Evolutionary conservation across 257 asterid species (phyloP).

Genomic region (Linaria vulgaris): DNA sequence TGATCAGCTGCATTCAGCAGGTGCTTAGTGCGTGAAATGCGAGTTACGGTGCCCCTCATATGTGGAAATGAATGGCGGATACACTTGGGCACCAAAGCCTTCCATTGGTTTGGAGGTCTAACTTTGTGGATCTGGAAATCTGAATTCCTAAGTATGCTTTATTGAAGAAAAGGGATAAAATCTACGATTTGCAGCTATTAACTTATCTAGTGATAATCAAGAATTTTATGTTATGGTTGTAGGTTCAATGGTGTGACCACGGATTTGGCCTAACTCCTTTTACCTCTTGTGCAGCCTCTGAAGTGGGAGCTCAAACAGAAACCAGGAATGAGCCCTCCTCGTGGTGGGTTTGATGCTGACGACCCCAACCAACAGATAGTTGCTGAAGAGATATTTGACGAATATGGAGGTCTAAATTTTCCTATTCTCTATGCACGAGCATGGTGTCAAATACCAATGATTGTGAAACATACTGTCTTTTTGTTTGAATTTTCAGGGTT

Average conservation of each 20-base stretch:
- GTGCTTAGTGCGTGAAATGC: too few species aligned
- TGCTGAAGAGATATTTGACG: constrained; percentile 95
- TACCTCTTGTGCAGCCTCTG: constrained; percentile 43
- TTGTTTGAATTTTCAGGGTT: constrained; percentile 53
- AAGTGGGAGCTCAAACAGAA: constrained; percentile 96
- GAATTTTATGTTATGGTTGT: neutral
- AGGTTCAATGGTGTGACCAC: neutral
- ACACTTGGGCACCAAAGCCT: too few species aligned
- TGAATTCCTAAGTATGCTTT: too few species aligned
- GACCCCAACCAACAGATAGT: constrained; percentile 99
- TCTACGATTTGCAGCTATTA: neutral
- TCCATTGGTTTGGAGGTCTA: too few species aligned
- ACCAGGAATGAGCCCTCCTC: constrained; percentile 96
- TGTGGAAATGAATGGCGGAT: too few species aligned
- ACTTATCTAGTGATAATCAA: neutral
- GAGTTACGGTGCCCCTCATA: neutral
- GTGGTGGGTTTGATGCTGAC: constrained; percentile 75
- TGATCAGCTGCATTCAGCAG: too few species aligned
- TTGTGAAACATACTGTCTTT: neutral
- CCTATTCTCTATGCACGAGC: neutral
- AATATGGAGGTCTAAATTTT: constrained; percentile 76
- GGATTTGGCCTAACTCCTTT: neutral
- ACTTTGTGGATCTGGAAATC: too few species aligned
- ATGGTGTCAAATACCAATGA: neutral
- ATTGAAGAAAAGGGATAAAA: too few species aligned